Evolutionary conservation across 805 yeast genomes (phyloP), one percentile per base, ranked within the genome.

Genomic region (Yarrowia porcina): DNA sequence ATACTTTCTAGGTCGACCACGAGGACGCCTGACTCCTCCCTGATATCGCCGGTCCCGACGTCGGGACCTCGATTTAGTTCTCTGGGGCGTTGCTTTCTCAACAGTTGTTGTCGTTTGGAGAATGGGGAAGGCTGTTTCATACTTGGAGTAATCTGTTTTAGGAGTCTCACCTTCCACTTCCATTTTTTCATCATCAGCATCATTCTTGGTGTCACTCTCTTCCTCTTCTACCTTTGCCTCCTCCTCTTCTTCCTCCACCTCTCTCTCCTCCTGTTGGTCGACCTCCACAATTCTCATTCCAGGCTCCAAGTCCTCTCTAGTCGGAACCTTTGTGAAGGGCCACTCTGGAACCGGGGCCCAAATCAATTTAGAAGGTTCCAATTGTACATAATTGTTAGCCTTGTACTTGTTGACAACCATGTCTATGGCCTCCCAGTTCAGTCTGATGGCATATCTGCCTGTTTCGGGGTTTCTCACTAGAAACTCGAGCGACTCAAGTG

Each of bases 401-500:
- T 81, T 80, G 88, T 89, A 86, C 25, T 77, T 74, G 0, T 59
- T 59, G 3, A 86, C 77, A 0, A 79, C 75, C 13, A 67, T 63
- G 27, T 80, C 73, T 4, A 89, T 76, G 12, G 70, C 67, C 1
- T 69, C 68, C 28, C 82, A 65, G 66, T 88, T 81, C 9, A 89
- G 74, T 10, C 76, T 76, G 3, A 90, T 76, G 0, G 81, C 84
- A 72, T 83, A 90, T 25, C 70, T 71, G 17, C 77, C 77, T 0
- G 81, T 77, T 0, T 61, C 64, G 2, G 80, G 77, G 63, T 83
- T 78, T 33, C 79, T 75, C 1, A 83, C 75, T 21, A 94, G 75
- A 9, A 87, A 84, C 25, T 83, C 79, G 28, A 93, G 74, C 64
- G 85, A 87, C 72, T 94, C 99, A 21, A 94, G 76, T 0, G 96